Evolutionary conservation across 2,329 filamentous ascomycete species (phyloP).

Genomic region (Microdochium paspali): DNA sequence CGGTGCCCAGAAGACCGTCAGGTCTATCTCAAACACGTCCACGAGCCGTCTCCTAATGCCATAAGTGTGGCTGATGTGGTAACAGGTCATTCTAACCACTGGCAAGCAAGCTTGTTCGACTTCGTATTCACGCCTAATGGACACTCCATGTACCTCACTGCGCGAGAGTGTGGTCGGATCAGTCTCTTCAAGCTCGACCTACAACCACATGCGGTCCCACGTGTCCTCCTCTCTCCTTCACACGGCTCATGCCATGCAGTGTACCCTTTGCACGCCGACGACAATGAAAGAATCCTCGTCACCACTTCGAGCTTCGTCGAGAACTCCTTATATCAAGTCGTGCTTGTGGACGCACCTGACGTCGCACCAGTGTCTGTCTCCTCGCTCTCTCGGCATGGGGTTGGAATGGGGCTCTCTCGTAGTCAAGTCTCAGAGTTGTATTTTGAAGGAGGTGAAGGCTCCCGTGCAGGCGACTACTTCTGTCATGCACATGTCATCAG

Average conservation of each 20-base stretch:
- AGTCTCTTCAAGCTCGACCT: slow-evolving; percentile 24
- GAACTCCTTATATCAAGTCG: slow-evolving; percentile 25
- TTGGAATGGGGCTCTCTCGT: slow-evolving; percentile 20
- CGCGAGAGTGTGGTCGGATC: slow-evolving; percentile 20
- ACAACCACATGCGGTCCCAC: slow-evolving; percentile 14
- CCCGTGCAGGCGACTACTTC: slow-evolving; percentile 13
- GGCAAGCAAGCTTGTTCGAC: slow-evolving; percentile 15
- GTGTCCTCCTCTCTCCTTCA: slow-evolving; percentile 9
- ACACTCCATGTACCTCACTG: slow-evolving; percentile 22
- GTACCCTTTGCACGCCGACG: slow-evolving; percentile 14
- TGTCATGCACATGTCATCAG: slow-evolving; percentile 29
- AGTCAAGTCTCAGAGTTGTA: slow-evolving; percentile 30
- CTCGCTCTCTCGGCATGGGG: slow-evolving; percentile 18
- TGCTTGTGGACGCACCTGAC: slow-evolving; percentile 11
- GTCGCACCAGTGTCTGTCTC: slow-evolving; percentile 17
- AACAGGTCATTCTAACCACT: slow-evolving; percentile 10
- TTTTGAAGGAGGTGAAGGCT: slow-evolving; percentile 20
- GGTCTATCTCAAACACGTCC: slow-evolving; percentile 20
- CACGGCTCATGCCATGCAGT: slow-evolving; percentile 17
- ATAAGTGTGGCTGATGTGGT: slow-evolving; percentile 18
- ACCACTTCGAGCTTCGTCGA: slow-evolving; percentile 27
- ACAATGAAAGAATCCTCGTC: slow-evolving; percentile 22
- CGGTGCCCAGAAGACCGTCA: slow-evolving; percentile 13
- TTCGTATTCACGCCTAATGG: slow-evolving; percentile 25
- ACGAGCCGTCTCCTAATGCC: slow-evolving; percentile 11